Evolutionary conservation across 164 flowering plant species (phyloP).

Genomic region (Dillenia turbinata): DNA sequence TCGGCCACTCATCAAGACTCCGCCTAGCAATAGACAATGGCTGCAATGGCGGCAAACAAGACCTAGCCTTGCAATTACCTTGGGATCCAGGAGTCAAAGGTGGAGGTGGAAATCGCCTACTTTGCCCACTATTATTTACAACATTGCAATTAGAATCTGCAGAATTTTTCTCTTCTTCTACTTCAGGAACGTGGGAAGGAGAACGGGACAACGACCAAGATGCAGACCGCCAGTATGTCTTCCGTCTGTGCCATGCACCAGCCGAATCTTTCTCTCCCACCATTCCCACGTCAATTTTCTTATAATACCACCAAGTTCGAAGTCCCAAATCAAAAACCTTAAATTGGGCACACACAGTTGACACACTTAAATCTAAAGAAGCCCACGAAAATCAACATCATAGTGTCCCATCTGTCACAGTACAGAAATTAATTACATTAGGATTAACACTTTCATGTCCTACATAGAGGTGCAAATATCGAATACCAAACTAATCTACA

Average conservation of each 20-base stretch:
- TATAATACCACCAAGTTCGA: neutral
- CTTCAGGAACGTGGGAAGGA: constrained; percentile 28
- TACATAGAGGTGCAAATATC: too few species aligned
- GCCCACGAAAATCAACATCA: too few species aligned
- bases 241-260: constrained; percentile 34
- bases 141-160: constrained; percentile 29
- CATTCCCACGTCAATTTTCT: constrained; percentile 31
- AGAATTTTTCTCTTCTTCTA: constrained; percentile 25
- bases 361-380: too few species aligned
- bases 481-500: too few species aligned
- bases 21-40: constrained; percentile 76
- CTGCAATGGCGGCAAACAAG: constrained; percentile 81
- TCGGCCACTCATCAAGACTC: constrained; percentile 90
- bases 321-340: constrained; percentile 1
- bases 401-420: too few species aligned
- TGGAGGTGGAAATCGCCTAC: constrained; percentile 40
- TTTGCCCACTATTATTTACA: constrained; percentile 22
- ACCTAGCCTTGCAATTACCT: constrained; percentile 51
- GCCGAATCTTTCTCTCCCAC: constrained; percentile 57
- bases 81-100: constrained; percentile 79
- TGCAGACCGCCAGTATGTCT: constrained; percentile 67
- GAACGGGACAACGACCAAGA: constrained; percentile 79
- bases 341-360: too few species aligned
- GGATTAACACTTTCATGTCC: too few species aligned
- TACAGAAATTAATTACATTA: too few species aligned